Evolutionary conservation across 2,329 filamentous ascomycete species (phyloP), one percentile per base, ranked within the genome.

Genomic region (Passalora sequoiae): DNA sequence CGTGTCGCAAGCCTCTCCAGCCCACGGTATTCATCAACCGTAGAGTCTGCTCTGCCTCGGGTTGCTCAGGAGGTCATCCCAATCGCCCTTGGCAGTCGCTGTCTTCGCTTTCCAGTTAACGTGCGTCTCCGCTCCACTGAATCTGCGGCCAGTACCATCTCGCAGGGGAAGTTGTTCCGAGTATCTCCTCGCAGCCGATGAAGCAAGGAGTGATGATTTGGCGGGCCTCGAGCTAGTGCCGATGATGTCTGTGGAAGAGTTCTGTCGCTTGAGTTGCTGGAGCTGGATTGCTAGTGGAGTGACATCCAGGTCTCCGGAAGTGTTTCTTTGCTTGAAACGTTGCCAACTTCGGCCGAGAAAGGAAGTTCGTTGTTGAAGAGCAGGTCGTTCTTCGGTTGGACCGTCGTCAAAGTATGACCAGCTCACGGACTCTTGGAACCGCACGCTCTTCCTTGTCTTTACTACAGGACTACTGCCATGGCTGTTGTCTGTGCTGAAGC

Each of bases 341-440:
- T 24, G 20, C 43, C 43, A 45, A 25, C 40, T 43, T 16, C 44
- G 38, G 12, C 25, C 22, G 13, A 40, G 22, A 37, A 48, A 40
- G 12, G 45, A 44, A 3, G 22, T 17, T 32, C 37, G 30, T 8
- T 35, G 45, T 17, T 35, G 31, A 3, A 31, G 28, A 12, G 6
- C 15, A 7, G 37, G 32, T 28, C 27, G 19, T 9, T 20, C 13
- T 16, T 40, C 27, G n/a, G 44, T 12, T 27, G 44, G 12, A 13
- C 20, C 19, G 10, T 29, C 13, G 13, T 48, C 37, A 32, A 44
- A 48, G 45, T 48, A 48, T 4, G 40, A 44, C 29, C 45, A 48
- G 40, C 36, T 35, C 13, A 48, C 45, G 16, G 40, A 44, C 13
- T 48, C 45, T 32, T 48, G 16, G 37, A 48, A 48, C 13, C 45